Evolutionary conservation across 2,329 filamentous ascomycete genomes (phyloP).

Genomic region (Trichoderma guizhouense): DNA sequence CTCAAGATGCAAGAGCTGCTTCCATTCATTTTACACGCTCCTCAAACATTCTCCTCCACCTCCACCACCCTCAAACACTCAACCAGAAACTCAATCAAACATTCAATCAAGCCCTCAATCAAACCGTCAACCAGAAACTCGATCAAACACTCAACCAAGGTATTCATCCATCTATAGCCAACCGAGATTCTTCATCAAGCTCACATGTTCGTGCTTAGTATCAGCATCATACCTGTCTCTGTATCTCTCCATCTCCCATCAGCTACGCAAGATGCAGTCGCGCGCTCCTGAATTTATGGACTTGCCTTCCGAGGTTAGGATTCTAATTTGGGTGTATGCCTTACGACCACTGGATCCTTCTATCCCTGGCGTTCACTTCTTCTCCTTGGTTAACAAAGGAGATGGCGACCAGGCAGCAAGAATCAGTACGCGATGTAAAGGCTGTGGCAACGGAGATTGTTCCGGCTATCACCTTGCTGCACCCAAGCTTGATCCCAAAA

Average conservation of each 20-base stretch:
- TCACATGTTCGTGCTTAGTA: background rate
- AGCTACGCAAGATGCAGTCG: background rate
- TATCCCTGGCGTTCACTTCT: background rate
- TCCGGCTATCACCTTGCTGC: background rate
- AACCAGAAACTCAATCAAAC: no score
- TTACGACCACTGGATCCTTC: background rate
- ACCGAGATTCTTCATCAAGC: background rate
- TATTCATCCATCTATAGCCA: background rate
- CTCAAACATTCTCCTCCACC: background rate
- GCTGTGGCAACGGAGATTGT: no score
- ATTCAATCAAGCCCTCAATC: background rate
- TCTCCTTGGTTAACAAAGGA: background rate
- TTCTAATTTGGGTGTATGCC: background rate
- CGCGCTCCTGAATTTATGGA: background rate
- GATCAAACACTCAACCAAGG: background rate
- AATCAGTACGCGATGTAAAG: conserved; percentile 4
- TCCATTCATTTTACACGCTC: rapidly evolving
- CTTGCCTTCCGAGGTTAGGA: background rate
- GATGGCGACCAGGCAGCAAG: background rate
- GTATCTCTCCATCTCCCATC: background rate
- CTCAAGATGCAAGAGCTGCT: background rate
- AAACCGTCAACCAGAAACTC: no score
- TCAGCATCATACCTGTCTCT: rapidly evolving
- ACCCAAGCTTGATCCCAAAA: background rate
- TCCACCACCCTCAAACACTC: background rate